A percentile compares a stretch with the other conserved stretches of the same genome.
Conservation (phyloP, 371 early-diverging fungal genomes). For the Mucor indicus region DNA sequence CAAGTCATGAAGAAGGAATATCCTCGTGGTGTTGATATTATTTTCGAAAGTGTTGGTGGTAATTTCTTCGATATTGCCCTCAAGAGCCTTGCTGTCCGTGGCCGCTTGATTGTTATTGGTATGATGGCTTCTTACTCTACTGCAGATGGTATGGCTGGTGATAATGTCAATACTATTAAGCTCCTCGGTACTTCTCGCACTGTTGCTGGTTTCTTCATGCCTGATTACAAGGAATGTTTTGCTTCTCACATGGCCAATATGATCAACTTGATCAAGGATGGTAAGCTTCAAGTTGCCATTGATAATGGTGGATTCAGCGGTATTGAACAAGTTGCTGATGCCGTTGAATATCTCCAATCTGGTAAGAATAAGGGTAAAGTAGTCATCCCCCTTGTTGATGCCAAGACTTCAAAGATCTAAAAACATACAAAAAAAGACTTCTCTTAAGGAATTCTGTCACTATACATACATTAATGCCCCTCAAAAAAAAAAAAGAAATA, state of each 20-base stretch:
- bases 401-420: conserved; percentile 21
- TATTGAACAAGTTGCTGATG: conserved; percentile 38
- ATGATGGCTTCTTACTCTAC: conserved; percentile 45
- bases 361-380: conserved; percentile 62
- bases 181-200: conserved; percentile 54
- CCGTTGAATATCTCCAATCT: conserved; percentile 40
- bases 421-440: neutral
- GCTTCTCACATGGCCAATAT: conserved; percentile 36
- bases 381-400: conserved; percentile 29
- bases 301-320: conserved; percentile 41
- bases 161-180: conserved; percentile 43
- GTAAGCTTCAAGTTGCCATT: conserved; percentile 40
- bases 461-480: too few relatives aligned
- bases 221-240: conserved; percentile 18
- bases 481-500: too few relatives aligned
- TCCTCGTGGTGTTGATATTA: conserved; percentile 54
- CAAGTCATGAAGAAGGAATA: conserved; percentile 54
- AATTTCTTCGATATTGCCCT: conserved; percentile 48
- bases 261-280: conserved; percentile 23
- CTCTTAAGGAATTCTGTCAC: too few relatives aligned
- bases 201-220: conserved; percentile 60
- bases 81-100: conserved; percentile 45
- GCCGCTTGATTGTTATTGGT: conserved; percentile 63
- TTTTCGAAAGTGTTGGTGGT: conserved; percentile 65
- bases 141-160: conserved; percentile 35